These are phyloP conservation scores for Trichoderma sp. DNA, from an alignment of 2,329 filamentous ascomycete genomes.

Conservation along the genomic window DNA sequence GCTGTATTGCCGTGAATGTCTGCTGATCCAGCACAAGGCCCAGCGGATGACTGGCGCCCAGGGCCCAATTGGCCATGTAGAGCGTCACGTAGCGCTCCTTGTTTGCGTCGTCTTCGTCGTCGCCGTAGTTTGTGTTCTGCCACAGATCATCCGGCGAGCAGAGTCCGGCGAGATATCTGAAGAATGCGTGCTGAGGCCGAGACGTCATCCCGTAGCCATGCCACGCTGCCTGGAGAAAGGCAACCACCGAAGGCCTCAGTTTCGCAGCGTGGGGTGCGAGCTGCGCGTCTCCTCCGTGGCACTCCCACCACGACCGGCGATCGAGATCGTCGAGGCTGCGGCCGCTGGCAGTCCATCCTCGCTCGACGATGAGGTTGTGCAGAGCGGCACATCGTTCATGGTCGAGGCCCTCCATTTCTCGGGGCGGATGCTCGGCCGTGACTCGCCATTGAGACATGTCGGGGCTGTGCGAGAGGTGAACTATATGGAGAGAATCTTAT, in stretches of 20 bases:
- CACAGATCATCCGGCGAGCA: conserved; percentile 12
- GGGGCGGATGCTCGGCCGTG: conserved; percentile 14
- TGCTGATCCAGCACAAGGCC: conserved; percentile 18
- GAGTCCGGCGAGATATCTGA: conserved; percentile 6
- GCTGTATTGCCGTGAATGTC: conserved; percentile 14
- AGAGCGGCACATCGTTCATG: conserved; percentile 20
- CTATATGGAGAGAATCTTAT: neutral
- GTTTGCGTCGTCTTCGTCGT: conserved; percentile 13
- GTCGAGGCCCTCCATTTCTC: conserved; percentile 10
- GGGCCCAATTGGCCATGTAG: conserved; percentile 20
- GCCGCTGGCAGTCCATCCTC: conserved; percentile 18
- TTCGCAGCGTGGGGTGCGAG: conserved; percentile 9
- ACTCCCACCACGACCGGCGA: conserved; percentile 17
- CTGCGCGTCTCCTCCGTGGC: conserved; percentile 9
- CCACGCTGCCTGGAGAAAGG: conserved; percentile 11
- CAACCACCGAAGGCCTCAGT: conserved; percentile 8
- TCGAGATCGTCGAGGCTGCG: conserved; percentile 11
- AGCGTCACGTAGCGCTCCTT: conserved; percentile 17
- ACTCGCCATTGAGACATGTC: conserved; percentile 19
- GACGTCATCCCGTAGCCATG: conserved; percentile 7
- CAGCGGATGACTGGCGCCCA: conserved; percentile 12
- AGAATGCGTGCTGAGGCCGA: conserved; percentile 9
- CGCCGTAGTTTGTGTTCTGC: conserved; percentile 8
- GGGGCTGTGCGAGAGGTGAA: neutral
- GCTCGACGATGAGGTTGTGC: conserved; percentile 20